Evolutionary conservation across 1,284 basidiomycete species (phyloP), one percentile per base, ranked within the genome.

Genomic region (Irpex lacteus): DNA sequence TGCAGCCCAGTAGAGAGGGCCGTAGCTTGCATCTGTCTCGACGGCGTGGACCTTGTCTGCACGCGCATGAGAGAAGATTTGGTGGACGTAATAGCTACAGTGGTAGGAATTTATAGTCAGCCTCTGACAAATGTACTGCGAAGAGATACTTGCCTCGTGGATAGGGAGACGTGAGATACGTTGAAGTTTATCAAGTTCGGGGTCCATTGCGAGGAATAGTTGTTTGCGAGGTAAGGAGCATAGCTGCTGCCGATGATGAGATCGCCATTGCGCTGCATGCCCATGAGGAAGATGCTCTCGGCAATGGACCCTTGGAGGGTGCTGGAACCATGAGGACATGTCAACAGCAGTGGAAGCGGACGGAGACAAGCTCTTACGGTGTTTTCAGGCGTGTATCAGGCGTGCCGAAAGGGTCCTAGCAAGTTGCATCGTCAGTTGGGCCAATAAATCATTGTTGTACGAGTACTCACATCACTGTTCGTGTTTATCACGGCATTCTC

Each of bases 401-500:
- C 7, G 60, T 62, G 32, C 54, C 54, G 19, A 62, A 62, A 36
- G 60, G 60, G 18, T 62, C 52, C 60, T 62, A 40, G 40, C 15
- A 44, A 44, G 40, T 44, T 11, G 8, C 40, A 44, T 15, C 49
- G 7, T 61, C 21, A 21, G 21, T 19, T 15, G 8, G 4, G 7
- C 7, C 36, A 53, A n/a, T 52, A 6, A 21, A 52, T 11, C 36
- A 47, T 37, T 15, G 11, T 13, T 8, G 26, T 60, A 36, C 11
- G 5, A 6, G 36, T 36, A 5, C 21, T 19, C 7, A 62, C 60
- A 21, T 37, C 26, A 40, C 60, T 62, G 37, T 62, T 62, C 4
- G 60, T 62, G 36, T 62, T 62, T 32, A 62, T 62, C n/a, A 62
- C 60, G 13, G 55, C 60, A 32, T 62, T 62, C 54, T 62, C 60